Conservation (phyloP, 2,329 filamentous ascomycete genomes). For the Microascus cirrosus region DNA sequence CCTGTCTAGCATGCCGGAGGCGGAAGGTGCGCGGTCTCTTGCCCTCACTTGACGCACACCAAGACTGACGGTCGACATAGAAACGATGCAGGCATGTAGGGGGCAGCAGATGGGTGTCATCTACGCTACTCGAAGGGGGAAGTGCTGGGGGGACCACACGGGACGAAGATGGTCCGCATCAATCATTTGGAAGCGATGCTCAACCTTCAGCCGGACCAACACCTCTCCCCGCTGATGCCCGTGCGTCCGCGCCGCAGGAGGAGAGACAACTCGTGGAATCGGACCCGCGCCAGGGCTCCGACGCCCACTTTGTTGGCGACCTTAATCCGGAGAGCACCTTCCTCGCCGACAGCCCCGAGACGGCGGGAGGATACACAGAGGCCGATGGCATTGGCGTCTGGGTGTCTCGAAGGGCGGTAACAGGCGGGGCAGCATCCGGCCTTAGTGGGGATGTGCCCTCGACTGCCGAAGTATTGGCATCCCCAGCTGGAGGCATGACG, state of each 20-base stretch:
- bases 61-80: not conserved
- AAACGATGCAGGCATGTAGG: conserved; percentile 9
- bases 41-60: not conserved
- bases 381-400: conserved; percentile 9
- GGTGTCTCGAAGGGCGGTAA: conserved; percentile 6
- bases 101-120: not conserved
- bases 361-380: conserved; percentile 6
- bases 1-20: conserved; percentile 8
- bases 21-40: conserved; percentile 7
- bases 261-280: not conserved
- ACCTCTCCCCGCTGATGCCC: not conserved
- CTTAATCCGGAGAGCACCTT: conserved; percentile 11
- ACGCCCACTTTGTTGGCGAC: conserved; percentile 10
- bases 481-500: not conserved
- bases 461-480: not conserved
- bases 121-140: not conserved
- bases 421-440: not conserved
- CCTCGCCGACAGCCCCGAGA: conserved; percentile 6
- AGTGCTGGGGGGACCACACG: not conserved
- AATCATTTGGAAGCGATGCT: too few species aligned
- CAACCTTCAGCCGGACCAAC: too few species aligned
- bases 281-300: conserved; percentile 3
- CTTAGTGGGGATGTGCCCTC: not conserved
- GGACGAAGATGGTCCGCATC: too few species aligned
- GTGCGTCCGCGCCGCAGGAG: not conserved